phyloP scores from a whole-genome alignment of 2,329 filamentous ascomycete species.

The Colletotrichum tofieldiae region DNA sequence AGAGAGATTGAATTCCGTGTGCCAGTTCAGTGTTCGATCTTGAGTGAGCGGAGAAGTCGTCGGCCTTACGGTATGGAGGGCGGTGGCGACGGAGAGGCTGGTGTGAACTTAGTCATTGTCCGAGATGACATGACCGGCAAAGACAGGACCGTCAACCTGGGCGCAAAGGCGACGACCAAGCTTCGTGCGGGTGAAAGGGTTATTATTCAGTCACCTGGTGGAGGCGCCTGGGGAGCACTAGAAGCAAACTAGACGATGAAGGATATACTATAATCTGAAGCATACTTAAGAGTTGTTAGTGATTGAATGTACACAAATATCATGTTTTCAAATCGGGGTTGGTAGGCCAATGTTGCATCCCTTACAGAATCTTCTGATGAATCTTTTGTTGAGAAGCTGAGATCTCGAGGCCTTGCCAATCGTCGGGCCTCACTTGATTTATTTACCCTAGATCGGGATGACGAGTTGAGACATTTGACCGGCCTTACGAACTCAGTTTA shows the following conservation, averaged over 20 bases:
- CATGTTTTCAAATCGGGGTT: neutral
- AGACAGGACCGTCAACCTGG: constrained; percentile 49
- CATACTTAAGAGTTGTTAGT: neutral
- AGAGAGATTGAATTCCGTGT: constrained; percentile 87
- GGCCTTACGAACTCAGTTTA: too few species aligned
- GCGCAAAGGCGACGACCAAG: constrained; percentile 43
- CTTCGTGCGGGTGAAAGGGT: constrained; percentile 38
- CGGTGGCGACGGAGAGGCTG: constrained; percentile 77
- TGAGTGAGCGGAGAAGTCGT: constrained; percentile 83
- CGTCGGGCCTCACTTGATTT: neutral
- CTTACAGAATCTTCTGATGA: too few species aligned
- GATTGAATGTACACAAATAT: neutral
- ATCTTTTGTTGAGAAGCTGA: too few species aligned
- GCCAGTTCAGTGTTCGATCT: constrained; percentile 83
- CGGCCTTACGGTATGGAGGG: constrained; percentile 83
- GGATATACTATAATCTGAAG: neutral
- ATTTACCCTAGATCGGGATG: neutral
- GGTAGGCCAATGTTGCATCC: neutral
- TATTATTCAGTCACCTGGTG: constrained; percentile 42
- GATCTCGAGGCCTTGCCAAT: too few species aligned
- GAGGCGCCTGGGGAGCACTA: constrained; percentile 36
- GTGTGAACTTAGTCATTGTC: constrained; percentile 78
- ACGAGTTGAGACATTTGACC: too few species aligned
- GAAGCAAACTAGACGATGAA: constrained; percentile 10
- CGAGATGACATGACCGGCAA: constrained; percentile 49